Evolutionary conservation across 1,284 basidiomycete species (phyloP).

Genomic region (Ceratobasidium sp.): DNA sequence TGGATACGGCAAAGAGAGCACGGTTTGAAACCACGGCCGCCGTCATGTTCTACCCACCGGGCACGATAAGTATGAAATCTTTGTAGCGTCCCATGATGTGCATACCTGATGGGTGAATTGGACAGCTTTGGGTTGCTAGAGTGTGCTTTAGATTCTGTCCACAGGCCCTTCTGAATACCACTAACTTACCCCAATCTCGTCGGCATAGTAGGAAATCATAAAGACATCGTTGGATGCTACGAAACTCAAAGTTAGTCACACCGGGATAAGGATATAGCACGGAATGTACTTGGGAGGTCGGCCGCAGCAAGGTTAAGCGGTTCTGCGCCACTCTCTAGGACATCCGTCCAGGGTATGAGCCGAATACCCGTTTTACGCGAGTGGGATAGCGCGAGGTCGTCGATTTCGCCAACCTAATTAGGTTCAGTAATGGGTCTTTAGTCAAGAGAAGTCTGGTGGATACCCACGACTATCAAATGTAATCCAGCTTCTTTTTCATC

Average conservation of each 20-base stretch:
- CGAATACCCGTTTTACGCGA: slow-evolving; percentile 53
- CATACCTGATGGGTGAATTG: slow-evolving; percentile 66
- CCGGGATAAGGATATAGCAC: background rate
- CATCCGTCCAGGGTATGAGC: slow-evolving; percentile 64
- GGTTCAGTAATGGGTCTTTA: slow-evolving; percentile 45
- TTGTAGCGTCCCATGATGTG: background rate
- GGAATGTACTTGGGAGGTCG: slow-evolving; percentile 40
- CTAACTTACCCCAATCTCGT: slow-evolving; percentile 53
- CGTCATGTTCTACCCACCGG: slow-evolving; percentile 62
- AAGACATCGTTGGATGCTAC: slow-evolving; percentile 60
- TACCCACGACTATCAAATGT: slow-evolving; percentile 70
- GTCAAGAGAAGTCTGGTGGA: background rate
- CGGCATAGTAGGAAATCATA: slow-evolving; percentile 67
- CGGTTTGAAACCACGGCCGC: slow-evolving; percentile 76
- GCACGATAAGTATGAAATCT: background rate
- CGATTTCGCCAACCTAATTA: slow-evolving; percentile 50
- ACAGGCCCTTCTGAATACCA: background rate
- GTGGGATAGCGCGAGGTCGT: slow-evolving; percentile 51
- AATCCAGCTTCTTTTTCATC: slow-evolving; percentile 60
- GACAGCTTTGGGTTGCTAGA: slow-evolving; percentile 53
- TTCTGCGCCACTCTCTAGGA: slow-evolving; percentile 62
- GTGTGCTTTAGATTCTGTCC: slow-evolving; percentile 22
- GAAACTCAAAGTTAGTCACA: background rate
- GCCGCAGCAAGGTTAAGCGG: slow-evolving; percentile 11
- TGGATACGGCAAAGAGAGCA: slow-evolving; percentile 66